A percentile compares a stretch with the other conserved stretches of the same genome.
Conservation (phyloP, 257 asterid genomes). For the Catharanthus roseus region DNA sequence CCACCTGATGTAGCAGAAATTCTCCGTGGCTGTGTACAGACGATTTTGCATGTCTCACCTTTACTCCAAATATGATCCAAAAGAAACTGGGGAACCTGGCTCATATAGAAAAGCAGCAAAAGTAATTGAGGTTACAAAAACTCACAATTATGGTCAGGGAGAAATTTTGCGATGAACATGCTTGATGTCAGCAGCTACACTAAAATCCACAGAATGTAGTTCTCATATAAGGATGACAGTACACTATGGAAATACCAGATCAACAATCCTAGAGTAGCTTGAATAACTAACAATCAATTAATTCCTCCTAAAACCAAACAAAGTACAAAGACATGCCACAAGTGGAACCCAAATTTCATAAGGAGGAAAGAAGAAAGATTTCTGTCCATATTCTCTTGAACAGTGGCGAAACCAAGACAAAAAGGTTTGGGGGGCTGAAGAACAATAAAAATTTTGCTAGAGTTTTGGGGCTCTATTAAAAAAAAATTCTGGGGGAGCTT, state of each 20-base stretch:
- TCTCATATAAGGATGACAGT: neutral
- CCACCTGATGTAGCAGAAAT: constrained; percentile 92
- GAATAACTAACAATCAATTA: neutral
- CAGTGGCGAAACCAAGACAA: too few species aligned
- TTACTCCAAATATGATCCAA: constrained; percentile 84
- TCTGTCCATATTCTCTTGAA: too few species aligned
- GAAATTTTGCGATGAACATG: neutral
- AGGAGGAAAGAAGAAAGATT: neutral
- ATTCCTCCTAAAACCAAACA: neutral
- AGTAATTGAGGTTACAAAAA: neutral
- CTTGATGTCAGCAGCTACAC: neutral
- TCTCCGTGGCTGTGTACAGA: constrained; percentile 93
- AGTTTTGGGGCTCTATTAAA: too few species aligned
- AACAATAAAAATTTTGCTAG: too few species aligned
- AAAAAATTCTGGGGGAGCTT: too few species aligned
- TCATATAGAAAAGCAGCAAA: constrained; percentile 3
- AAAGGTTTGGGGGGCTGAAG: too few species aligned
- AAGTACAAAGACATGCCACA: neutral
- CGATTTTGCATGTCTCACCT: constrained; percentile 77
- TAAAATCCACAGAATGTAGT: neutral
- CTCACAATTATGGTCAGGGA: neutral
- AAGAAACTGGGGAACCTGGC: constrained; percentile 87
- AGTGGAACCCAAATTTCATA: neutral
- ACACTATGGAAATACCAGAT: neutral
- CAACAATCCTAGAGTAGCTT: neutral